Evolutionary conservation across 371 early-diverging fungal genomes (phyloP).

Genomic region (Rhizopus sp.): DNA sequence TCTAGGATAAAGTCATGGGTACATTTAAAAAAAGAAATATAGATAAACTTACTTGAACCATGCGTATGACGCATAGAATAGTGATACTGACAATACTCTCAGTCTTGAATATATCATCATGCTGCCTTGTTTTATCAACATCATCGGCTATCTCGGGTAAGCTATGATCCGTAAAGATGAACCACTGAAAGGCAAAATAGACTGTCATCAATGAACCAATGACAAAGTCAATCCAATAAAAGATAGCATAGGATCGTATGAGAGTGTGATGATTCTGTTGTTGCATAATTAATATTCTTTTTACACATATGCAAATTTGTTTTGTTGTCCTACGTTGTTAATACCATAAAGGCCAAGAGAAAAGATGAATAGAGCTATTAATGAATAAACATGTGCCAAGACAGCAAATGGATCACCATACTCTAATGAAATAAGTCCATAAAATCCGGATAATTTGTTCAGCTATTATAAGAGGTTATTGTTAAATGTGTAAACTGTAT

Average conservation of each 20-base stretch:
- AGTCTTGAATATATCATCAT: slow-evolving; percentile 31
- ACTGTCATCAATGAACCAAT: slow-evolving; percentile 35
- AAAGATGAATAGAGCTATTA: slow-evolving; percentile 31
- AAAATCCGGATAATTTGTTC: slow-evolving; percentile 49
- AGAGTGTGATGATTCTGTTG: slow-evolving; percentile 22
- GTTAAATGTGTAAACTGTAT: too few relatives aligned
- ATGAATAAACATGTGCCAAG: slow-evolving; percentile 33
- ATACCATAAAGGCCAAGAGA: slow-evolving; percentile 42
- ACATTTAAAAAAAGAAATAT: background rate
- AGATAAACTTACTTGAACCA: slow-evolving; percentile 40
- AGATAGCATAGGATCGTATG: slow-evolving; percentile 42
- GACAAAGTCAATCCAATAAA: slow-evolving; percentile 50
- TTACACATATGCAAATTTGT: too few relatives aligned
- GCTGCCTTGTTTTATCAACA: slow-evolving; percentile 27
- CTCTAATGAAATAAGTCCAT: slow-evolving; percentile 43
- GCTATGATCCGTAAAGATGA: slow-evolving; percentile 47
- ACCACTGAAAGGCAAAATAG: slow-evolving; percentile 46
- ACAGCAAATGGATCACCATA: slow-evolving; percentile 32
- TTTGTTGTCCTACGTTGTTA: slow-evolving; percentile 28
- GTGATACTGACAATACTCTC: slow-evolving; percentile 48
- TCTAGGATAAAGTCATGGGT: slow-evolving; percentile 18
- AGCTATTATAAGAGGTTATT: slow-evolving; percentile 24
- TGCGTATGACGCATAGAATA: slow-evolving; percentile 31
- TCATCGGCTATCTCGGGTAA: slow-evolving; percentile 38
- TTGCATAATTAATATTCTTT: background rate